A percentile compares a stretch with the other conserved stretches of the same genome.
These are phyloP conservation scores for Cordyceps militaris DNA, from an alignment of 2,329 filamentous ascomycete genomes.

Conservation along the genomic window DNA sequence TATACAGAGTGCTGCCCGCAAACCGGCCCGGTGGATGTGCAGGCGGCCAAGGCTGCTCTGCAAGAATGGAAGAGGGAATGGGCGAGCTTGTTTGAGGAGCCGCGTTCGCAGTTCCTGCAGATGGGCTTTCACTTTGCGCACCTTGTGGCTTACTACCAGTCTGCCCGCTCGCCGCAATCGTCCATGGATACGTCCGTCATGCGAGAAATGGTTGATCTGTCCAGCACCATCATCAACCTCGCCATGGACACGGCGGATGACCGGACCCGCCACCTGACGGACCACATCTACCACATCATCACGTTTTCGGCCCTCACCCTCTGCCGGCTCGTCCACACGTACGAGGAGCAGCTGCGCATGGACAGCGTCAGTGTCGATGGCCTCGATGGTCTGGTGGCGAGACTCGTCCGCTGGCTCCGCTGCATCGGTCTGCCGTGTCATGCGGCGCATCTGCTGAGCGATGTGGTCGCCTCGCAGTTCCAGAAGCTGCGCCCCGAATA, in stretches of 20 bases:
- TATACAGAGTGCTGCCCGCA: constrained; percentile 17
- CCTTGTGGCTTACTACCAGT: constrained; percentile 20
- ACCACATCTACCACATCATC: constrained; percentile 25
- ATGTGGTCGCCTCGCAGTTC: constrained; percentile 20
- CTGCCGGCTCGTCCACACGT: constrained; percentile 19
- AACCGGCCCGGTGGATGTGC: constrained; percentile 8
- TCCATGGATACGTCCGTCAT: constrained; percentile 14
- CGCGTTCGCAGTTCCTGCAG: constrained; percentile 24
- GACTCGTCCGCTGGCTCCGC: constrained; percentile 20
- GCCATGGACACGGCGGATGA: constrained; percentile 24
- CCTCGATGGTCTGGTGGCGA: constrained; percentile 4
- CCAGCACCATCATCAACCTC: constrained; percentile 21
- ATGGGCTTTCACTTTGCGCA: constrained; percentile 25
- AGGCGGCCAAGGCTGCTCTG: constrained; percentile 14
- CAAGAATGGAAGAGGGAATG: constrained; percentile 20
- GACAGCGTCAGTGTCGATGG: constrained; percentile 14
- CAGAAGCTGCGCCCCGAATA: constrained; percentile 15
- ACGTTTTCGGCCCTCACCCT: constrained; percentile 22
- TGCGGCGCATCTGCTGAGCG: constrained; percentile 20
- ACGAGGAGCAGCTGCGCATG: constrained; percentile 18
- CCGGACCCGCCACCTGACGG: constrained; percentile 22
- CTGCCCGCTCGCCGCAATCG: constrained; percentile 16
- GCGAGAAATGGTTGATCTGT: constrained; percentile 20
- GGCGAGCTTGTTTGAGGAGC: constrained; percentile 20
- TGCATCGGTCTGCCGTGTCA: constrained; percentile 22